Percentiles rank a stretch among this genome's conserved stretches.
Evolutionary conservation across 257 asterid species (phyloP).

Genomic region (Solanum clarkiae): DNA sequence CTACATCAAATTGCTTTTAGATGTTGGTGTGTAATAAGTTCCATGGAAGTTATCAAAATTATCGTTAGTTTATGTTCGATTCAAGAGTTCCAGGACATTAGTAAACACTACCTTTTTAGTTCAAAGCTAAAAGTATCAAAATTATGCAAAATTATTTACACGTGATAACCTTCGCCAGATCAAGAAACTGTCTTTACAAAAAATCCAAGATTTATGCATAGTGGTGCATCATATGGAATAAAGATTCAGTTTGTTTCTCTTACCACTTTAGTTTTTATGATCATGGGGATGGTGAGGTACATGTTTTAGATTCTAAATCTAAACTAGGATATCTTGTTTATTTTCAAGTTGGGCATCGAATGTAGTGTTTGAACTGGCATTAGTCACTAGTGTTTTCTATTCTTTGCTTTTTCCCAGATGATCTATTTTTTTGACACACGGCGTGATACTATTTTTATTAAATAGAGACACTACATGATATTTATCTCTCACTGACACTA

Average conservation of each 20-base stretch:
- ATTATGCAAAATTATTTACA: neutral
- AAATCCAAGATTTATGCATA: neutral
- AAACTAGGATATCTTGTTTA: neutral
- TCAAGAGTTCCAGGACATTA: neutral
- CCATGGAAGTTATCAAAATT: neutral
- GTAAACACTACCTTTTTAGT: neutral
- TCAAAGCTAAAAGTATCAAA: neutral
- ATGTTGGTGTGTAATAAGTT: neutral
- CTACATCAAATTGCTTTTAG: neutral
- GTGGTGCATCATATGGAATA: neutral
- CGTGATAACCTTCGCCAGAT: neutral
- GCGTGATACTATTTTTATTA: neutral
- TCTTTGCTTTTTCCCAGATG: neutral
- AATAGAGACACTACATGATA: neutral
- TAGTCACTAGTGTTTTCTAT: neutral
- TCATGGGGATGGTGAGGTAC: neutral
- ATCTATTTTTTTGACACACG: neutral
- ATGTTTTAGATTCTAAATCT: neutral
- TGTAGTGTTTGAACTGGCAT: neutral
- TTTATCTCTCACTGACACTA: neutral
- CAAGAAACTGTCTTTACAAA: neutral
- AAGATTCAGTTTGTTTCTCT: neutral
- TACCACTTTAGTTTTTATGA: neutral
- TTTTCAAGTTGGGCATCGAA: neutral
- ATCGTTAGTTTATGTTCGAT: neutral